phyloP scores from a whole-genome alignment of 805 yeast genomes.

The Debaryomyces hansenii region DNA sequence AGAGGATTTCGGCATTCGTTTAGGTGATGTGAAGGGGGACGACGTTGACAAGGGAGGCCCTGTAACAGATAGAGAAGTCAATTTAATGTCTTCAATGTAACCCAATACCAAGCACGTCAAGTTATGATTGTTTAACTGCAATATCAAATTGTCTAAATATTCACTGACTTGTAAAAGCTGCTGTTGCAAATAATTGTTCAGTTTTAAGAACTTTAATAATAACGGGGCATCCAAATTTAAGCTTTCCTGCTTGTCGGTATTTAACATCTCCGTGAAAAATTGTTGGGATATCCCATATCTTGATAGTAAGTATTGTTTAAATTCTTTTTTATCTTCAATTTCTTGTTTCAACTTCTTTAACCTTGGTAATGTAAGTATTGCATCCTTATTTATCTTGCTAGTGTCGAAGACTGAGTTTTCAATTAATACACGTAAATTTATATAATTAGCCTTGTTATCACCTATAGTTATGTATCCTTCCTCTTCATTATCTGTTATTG shows the following conservation, averaged over 20 bases:
- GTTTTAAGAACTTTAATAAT: constrained; percentile 31
- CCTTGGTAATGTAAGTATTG: constrained; percentile 30
- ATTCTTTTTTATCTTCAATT: constrained; percentile 30
- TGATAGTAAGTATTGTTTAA: constrained; percentile 28
- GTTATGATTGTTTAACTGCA: constrained; percentile 40
- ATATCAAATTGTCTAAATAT: constrained; percentile 28
- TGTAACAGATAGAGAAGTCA: constrained; percentile 13
- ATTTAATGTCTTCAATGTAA: constrained; percentile 44
- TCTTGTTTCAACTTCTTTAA: constrained; percentile 26
- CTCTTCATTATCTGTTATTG: constrained; percentile 19
- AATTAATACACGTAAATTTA: constrained; percentile 43
- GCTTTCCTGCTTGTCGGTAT: constrained; percentile 10
- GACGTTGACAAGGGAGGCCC: background rate
- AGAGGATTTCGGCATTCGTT: background rate
- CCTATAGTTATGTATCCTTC: constrained; percentile 15
- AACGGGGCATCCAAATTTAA: constrained; percentile 27
- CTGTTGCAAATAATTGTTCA: constrained; percentile 30
- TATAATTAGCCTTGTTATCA: constrained; percentile 27
- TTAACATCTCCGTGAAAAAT: constrained; percentile 27
- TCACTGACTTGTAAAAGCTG: constrained; percentile 23
- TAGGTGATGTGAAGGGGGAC: constrained; percentile 10
- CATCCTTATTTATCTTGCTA: constrained; percentile 31
- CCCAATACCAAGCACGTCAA: constrained; percentile 47
- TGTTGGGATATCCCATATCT: constrained; percentile 33
- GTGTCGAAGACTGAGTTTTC: constrained; percentile 46